Percentiles rank a stretch among this genome's conserved stretches.
Evolutionary conservation across 2,329 filamentous ascomycete species (phyloP).

Genomic region (Hansfordia pulvinata): DNA sequence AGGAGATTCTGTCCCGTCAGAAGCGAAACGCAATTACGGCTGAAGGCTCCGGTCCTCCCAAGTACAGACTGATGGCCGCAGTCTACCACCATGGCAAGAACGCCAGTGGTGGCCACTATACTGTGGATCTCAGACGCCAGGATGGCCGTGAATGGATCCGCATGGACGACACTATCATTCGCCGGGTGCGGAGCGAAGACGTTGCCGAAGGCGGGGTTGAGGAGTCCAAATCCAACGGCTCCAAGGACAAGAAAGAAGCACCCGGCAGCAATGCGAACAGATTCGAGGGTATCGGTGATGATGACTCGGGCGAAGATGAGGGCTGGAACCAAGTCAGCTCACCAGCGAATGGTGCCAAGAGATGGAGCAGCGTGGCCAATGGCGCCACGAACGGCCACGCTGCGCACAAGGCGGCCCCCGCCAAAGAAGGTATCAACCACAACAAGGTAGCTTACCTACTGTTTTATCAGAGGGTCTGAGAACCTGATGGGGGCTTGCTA

Average conservation of each 20-base stretch:
- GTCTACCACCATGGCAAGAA: constrained; percentile 98
- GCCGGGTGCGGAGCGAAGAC: constrained; percentile 73
- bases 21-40: constrained; percentile 52
- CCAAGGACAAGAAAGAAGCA: constrained; percentile 48
- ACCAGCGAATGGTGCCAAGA: constrained; percentile 52
- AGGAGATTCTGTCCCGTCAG: constrained; percentile 71
- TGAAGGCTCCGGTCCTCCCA: constrained; percentile 56
- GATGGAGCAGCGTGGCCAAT: constrained; percentile 61
- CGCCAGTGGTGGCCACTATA: constrained; percentile 92
- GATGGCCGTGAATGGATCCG: constrained; percentile 95
- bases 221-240: constrained; percentile 49
- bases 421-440: constrained; percentile 60
- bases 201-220: constrained; percentile 77
- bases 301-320: constrained; percentile 51
- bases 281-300: constrained; percentile 57
- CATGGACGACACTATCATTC: constrained; percentile 84
- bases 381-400: constrained; percentile 39
- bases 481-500: no score
- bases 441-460: constrained; percentile 96
- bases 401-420: constrained; percentile 41
- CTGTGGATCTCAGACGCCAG: constrained; percentile 88
- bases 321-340: constrained; percentile 73
- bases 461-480: constrained; percentile 75
- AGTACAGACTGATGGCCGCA: constrained; percentile 76
- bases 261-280: constrained; percentile 46